Percentiles rank a stretch among this genome's conserved stretches.
Evolutionary conservation across 306 rosid species (phyloP).

Genomic region (Quercus variabilis): DNA sequence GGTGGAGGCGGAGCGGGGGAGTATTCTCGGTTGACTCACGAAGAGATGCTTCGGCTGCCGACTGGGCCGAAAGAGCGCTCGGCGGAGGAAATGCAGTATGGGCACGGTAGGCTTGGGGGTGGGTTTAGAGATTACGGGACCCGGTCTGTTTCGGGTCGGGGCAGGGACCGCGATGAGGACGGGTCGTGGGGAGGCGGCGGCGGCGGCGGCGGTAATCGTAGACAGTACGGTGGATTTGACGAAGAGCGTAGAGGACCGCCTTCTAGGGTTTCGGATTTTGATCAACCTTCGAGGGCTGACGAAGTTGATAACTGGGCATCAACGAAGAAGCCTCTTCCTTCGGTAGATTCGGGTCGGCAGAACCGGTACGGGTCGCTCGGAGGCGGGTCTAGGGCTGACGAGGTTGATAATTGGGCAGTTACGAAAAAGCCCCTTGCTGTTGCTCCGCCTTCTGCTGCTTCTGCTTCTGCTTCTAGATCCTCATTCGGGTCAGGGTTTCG

Average conservation of each 20-base stretch:
- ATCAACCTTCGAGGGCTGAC: slow-evolving; percentile 93
- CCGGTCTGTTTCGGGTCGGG: slow-evolving; percentile 38
- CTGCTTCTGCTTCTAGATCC: slow-evolving; percentile 40
- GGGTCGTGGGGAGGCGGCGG: slow-evolving; percentile 76
- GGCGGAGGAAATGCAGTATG: slow-evolving; percentile 68
- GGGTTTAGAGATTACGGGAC: slow-evolving; percentile 65
- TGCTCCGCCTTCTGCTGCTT: neutral
- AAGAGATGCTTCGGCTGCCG: slow-evolving; percentile 81
- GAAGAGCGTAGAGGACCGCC: slow-evolving; percentile 66
- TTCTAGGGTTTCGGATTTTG: slow-evolving; percentile 89
- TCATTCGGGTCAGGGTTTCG: slow-evolving; percentile 70
- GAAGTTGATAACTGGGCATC: slow-evolving; percentile 90
- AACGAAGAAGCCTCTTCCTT: slow-evolving; percentile 56
- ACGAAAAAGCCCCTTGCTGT: slow-evolving; percentile 44
- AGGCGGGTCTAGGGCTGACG: slow-evolving; percentile 79
- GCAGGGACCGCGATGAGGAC: slow-evolving; percentile 56
- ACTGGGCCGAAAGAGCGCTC: slow-evolving; percentile 83
- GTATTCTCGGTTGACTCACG: slow-evolving; percentile 47
- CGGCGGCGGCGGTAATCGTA: too few relatives aligned
- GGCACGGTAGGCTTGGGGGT: slow-evolving; percentile 47
- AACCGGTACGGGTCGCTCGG: slow-evolving; percentile 60
- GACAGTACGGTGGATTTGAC: slow-evolving; percentile 62
- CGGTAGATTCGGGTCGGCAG: slow-evolving; percentile 65
- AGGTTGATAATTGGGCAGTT: slow-evolving; percentile 70
- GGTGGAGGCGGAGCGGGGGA: neutral